phyloP scores from a whole-genome alignment of 148 eudicot species.

The Camellia japonica region DNA sequence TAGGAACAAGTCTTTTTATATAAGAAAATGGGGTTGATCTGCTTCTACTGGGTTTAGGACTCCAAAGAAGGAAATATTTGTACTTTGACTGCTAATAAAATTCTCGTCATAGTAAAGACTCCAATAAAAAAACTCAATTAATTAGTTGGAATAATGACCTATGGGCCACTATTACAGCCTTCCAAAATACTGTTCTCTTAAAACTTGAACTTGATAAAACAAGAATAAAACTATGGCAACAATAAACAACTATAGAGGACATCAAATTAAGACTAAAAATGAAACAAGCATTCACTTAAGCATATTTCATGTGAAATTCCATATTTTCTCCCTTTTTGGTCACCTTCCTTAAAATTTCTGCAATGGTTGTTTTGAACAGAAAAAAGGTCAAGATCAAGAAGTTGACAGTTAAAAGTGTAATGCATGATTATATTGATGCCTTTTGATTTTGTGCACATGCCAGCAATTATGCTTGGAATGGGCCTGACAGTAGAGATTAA shows the following conservation, averaged over 20 bases:
- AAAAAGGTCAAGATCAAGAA: not conserved
- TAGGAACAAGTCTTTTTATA: too few species aligned
- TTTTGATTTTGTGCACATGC: constrained; percentile 8
- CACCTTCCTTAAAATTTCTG: not conserved
- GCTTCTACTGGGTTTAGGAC: too few species aligned
- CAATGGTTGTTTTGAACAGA: not conserved
- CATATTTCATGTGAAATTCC: not conserved
- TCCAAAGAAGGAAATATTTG: too few species aligned
- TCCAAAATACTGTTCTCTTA: not conserved
- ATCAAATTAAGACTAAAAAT: not conserved
- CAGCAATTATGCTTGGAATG: not conserved
- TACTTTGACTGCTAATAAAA: too few species aligned
- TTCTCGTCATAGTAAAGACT: too few species aligned
- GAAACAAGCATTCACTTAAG: not conserved
- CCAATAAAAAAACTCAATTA: too few species aligned
- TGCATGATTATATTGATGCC: not conserved
- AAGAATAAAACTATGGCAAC: not conserved
- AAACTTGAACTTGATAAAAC: not conserved
- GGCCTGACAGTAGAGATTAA: not conserved
- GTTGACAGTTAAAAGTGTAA: not conserved
- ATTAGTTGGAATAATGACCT: too few species aligned
- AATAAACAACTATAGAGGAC: not conserved
- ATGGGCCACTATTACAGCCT: too few species aligned
- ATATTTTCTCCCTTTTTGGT: not conserved
- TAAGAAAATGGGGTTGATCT: too few species aligned